Conservation (phyloP, 768 basidiomycete genomes). For the Phlegmacium glaucopus region DNA sequence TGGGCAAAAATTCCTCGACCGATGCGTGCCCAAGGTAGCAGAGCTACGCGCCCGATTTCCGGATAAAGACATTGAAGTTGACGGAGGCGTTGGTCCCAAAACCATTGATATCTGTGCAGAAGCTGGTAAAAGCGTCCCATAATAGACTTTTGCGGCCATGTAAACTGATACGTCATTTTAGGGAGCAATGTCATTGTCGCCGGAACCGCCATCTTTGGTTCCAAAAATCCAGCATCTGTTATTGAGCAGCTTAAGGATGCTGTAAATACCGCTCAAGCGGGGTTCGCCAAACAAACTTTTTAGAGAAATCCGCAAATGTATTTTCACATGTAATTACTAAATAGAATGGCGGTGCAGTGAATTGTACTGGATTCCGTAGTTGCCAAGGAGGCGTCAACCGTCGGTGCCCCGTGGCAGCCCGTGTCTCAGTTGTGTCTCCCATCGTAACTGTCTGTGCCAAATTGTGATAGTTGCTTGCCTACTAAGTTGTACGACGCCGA, state of each 20-base stretch:
- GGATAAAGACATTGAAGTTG: conserved; percentile 94
- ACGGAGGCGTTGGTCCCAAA: conserved; percentile 93
- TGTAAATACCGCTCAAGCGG: conserved; percentile 64
- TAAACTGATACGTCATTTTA: conserved; percentile 26
- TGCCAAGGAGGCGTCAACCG: too few species aligned
- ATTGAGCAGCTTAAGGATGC: conserved; percentile 68
- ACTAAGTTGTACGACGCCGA: too few species aligned
- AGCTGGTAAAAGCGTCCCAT: conserved; percentile 55
- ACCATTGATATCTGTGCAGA: conserved; percentile 86
- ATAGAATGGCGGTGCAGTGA: too few species aligned
- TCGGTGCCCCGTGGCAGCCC: too few species aligned
- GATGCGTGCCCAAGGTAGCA: conserved; percentile 89
- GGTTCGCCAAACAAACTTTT: conserved; percentile 12
- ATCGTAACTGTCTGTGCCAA: too few species aligned
- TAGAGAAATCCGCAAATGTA: conserved; percentile 7
- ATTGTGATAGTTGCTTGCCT: too few species aligned
- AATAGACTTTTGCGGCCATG: background rate
- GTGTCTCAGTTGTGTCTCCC: too few species aligned
- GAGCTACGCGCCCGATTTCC: conserved; percentile 91
- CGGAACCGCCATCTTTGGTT: conserved; percentile 91
- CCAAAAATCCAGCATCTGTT: conserved; percentile 73
- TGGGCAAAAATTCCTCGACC: conserved; percentile 93
- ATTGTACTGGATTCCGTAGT: too few species aligned
- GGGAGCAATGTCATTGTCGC: conserved; percentile 99
- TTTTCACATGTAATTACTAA: background rate